phyloP scores from a whole-genome alignment of 768 basidiomycete genomes.

The Mycena epipterygia region DNA sequence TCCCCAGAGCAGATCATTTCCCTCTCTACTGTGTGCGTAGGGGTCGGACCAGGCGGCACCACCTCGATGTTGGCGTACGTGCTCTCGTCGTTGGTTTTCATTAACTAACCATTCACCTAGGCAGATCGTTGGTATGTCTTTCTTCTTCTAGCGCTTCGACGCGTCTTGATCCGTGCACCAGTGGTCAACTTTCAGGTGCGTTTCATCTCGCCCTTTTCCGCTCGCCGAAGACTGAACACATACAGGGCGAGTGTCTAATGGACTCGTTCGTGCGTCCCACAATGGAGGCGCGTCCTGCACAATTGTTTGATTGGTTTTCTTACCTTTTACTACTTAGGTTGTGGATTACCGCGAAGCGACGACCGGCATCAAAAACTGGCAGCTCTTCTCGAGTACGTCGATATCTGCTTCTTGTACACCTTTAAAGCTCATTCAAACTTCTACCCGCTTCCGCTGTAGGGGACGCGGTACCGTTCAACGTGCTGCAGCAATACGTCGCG shows the following conservation, averaged over 20 bases:
- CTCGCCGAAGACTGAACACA: not conserved
- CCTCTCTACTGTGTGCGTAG: conserved; percentile 78
- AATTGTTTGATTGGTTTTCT: too few species aligned
- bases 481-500: conserved; percentile 77
- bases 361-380: conserved; percentile 61
- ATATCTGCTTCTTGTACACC: conserved; percentile 1
- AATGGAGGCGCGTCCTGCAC: too few species aligned
- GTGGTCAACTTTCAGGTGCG: conserved; percentile 34
- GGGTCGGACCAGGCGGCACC: conserved; percentile 69
- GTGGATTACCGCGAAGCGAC: conserved; percentile 46
- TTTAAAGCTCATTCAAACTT: conserved; percentile 9
- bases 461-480: conserved; percentile 67
- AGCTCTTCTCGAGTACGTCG: conserved; percentile 56
- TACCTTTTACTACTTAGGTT: too few species aligned
- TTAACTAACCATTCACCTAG: conserved; percentile 42
- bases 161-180: conserved; percentile 18
- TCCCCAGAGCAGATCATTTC: conserved; percentile 64
- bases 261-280: conserved; percentile 66
- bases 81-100: not conserved
- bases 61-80: conserved; percentile 88
- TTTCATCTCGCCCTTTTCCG: not conserved
- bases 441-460: conserved; percentile 48
- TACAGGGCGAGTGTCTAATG: conserved; percentile 53
- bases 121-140: conserved; percentile 49
- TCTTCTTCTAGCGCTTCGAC: conserved; percentile 40